Percentiles rank a stretch among this genome's conserved stretches.
These are phyloP conservation scores for Lonicera japonica DNA, from an alignment of 129 eudicot genomes.

Conservation along the genomic window DNA sequence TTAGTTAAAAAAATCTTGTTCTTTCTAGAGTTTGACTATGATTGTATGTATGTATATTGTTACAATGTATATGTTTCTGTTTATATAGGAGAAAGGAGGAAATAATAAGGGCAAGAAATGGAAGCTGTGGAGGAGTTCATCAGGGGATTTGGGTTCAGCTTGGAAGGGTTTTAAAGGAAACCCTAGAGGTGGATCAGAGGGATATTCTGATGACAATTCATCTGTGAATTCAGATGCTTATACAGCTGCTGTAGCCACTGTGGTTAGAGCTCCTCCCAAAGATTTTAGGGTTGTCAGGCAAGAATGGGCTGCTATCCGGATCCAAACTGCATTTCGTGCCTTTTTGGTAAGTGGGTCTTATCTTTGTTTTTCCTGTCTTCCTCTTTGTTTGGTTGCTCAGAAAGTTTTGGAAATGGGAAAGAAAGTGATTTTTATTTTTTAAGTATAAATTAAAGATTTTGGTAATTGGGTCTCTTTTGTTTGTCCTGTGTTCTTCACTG, in stretches of 20 bases:
- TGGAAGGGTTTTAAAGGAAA: constrained; percentile 72
- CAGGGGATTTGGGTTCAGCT: constrained; percentile 57
- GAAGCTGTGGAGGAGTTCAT: constrained; percentile 88
- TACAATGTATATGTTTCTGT: constrained; percentile 1
- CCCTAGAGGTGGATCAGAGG: constrained; percentile 49
- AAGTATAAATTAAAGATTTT: background rate
- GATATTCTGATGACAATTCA: constrained; percentile 61
- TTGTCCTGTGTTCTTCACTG: background rate
- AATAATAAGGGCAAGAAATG: constrained; percentile 55
- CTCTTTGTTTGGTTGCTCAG: background rate
- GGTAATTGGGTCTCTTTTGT: background rate
- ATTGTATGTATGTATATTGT: too few species aligned
- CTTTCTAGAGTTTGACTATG: too few species aligned
- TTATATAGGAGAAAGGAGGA: constrained; percentile 50
- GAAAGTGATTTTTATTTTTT: background rate
- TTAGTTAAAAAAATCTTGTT: too few species aligned
- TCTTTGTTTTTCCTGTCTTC: background rate
- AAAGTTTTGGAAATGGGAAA: background rate
- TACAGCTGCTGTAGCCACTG: constrained; percentile 87
- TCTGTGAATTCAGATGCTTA: constrained; percentile 50
- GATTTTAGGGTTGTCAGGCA: constrained; percentile 76
- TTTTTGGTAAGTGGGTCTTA: constrained; percentile 51
- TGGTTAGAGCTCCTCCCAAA: constrained; percentile 80
- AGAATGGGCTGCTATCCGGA: constrained; percentile 99
- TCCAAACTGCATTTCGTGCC: constrained; percentile 94